Evolutionary conservation across 2,329 filamentous ascomycete species (phyloP).

Genomic region (Colletotrichum lentis): DNA sequence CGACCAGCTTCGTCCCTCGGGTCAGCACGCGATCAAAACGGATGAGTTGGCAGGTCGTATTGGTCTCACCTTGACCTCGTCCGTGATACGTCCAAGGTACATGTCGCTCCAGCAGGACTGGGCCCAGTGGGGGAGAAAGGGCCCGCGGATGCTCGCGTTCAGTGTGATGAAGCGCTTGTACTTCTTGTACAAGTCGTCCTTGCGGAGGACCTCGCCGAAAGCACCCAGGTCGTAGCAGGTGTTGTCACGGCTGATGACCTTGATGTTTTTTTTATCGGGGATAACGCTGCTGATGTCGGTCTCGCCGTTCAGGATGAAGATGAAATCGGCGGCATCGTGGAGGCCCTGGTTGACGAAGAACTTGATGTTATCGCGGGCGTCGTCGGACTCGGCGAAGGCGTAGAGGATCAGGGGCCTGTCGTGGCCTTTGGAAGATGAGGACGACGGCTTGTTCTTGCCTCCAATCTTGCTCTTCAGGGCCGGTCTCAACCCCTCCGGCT

Average conservation of each 20-base stretch:
- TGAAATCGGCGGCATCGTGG: conserved; percentile 50
- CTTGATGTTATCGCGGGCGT: conserved; percentile 46
- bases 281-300: conserved; percentile 42
- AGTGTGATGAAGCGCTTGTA: conserved; percentile 50
- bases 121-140: conserved; percentile 49
- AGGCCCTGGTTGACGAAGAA: conserved; percentile 51
- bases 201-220: conserved; percentile 47
- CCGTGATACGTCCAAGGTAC: conserved; percentile 45
- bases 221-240: conserved; percentile 50
- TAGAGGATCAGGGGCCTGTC: conserved; percentile 46
- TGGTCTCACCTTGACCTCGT: conserved; percentile 44
- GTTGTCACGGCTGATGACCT: conserved; percentile 44
- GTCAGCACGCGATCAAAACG: neutral
- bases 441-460: neutral
- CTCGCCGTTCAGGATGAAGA: conserved; percentile 52
- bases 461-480: neutral
- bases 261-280: conserved; percentile 46
- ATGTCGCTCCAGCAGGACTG: conserved; percentile 49
- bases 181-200: conserved; percentile 45
- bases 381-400: conserved; percentile 48
- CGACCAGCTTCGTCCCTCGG: conserved; percentile 45
- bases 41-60: neutral
- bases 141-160: conserved; percentile 49
- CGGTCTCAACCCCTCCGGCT: conserved; percentile 11
- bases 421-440: conserved; percentile 8